phyloP scores from a whole-genome alignment of 352 stramenopile species.

The Globisporangium camurandrum region DNA sequence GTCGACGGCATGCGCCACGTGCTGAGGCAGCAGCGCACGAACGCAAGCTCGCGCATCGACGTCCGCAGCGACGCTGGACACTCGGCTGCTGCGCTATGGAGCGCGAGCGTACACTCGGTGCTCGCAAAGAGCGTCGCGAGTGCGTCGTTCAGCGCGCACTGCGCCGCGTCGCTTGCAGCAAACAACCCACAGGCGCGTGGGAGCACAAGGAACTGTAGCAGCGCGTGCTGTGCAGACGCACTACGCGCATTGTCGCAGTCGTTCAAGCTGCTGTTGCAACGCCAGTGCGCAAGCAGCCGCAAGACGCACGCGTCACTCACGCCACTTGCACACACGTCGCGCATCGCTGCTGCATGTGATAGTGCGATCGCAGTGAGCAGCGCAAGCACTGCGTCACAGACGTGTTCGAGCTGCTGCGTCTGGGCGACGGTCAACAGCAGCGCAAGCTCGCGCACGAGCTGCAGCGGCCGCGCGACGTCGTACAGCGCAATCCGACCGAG shows the following conservation, averaged over 20 bases:
- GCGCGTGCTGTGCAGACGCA: neutral
- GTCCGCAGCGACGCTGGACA: conserved; percentile 12
- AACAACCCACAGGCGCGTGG: neutral
- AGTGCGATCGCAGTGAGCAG: neutral
- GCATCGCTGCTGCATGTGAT: neutral
- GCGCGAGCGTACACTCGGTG: conserved; percentile 18
- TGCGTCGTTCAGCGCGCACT: conserved; percentile 8
- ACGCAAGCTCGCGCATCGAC: conserved; percentile 11
- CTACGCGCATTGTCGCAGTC: neutral
- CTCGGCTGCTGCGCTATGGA: conserved; percentile 36
- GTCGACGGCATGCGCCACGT: conserved; percentile 16
- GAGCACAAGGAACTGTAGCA: conserved; percentile 8
- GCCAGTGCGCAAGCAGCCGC: conserved; percentile 3
- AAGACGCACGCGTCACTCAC: conserved; percentile 2
- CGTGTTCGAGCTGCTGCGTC: neutral
- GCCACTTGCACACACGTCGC: neutral
- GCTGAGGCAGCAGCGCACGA: conserved; percentile 27
- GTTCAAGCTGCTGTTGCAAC: no score
- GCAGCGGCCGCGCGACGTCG: neutral
- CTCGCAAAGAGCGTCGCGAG: conserved; percentile 13
- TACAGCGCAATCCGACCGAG: neutral
- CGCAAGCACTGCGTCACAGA: conserved; percentile 3
- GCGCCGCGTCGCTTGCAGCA: conserved; percentile 15
- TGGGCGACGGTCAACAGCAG: neutral
- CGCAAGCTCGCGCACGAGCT: conserved; percentile 3